Base-by-base conservation (phyloP, 768 basidiomycete species). In the Saitozyma podzolica region DNA sequence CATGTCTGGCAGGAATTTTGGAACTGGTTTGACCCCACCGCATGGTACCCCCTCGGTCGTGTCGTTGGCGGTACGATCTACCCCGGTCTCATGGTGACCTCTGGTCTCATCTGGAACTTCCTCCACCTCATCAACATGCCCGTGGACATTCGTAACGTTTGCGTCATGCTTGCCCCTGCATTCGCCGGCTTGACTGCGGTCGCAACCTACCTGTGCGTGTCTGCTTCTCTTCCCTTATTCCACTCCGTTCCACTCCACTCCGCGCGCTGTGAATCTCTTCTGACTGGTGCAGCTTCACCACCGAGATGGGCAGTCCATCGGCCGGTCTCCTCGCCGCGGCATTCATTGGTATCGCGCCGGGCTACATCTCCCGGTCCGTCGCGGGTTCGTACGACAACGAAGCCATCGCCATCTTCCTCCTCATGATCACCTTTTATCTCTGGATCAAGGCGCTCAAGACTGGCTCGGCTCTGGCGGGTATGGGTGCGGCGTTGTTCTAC, bases 1-100 rank as follows among this genome's bases (percentile, higher is more conserved):
- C 6, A 56, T 42, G 13, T 58, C 14, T 29, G 29, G 29, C 65
- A 96, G 92, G 95, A 90, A 87, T 98, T 99, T 82, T 99, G 96
- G 96, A 99, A 99, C 77, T 99, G 96, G 96, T 99, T 99, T 78
- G 96, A 99, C 81, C 94, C 94, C 19, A 96, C 95, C 4, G 95
- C 95, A 69, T 99, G 96, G 96, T 98, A 99, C 73, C 96, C 96
- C 10, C 87, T 99, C 0, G 96, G 96, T 50, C 92, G 96, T 73
- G 93, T 96, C 54, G 96, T 98, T 50, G 96, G 96, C 56, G 95
- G 95, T 55, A 99, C 96, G 13, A 90, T 99, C 72, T 99, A 97
- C 77, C 96, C 96, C 16, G 96, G 96, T 65, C 83, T 98, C 45
- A 99, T 98, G 96, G 92, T 91, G 37, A 99, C 96, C 20, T 92